These are phyloP conservation scores for Didymella sp. DNA, from an alignment of 2,329 filamentous ascomycete species.

Conservation along the genomic window DNA sequence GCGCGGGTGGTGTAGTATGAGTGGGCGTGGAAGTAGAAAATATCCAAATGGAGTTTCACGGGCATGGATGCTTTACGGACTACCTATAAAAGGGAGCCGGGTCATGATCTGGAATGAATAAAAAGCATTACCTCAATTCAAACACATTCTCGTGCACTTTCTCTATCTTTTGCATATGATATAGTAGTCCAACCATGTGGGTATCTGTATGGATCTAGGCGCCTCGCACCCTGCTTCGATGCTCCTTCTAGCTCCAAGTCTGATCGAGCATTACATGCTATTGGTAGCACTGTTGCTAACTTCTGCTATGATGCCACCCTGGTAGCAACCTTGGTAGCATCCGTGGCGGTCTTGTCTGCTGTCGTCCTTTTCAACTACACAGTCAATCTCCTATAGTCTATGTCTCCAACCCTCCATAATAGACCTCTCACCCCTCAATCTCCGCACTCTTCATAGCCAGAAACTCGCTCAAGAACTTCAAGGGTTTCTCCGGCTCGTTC, in stretches of 20 bases:
- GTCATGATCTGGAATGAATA: conserved; percentile 49
- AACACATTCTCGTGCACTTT: conserved; percentile 27
- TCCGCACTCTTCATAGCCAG: conserved; percentile 56
- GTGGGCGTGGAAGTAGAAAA: conserved; percentile 34
- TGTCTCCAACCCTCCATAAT: too few species aligned
- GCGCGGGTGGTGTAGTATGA: conserved; percentile 45
- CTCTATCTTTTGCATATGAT: conserved; percentile 20
- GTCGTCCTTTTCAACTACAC: too few species aligned
- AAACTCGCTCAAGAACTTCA: conserved; percentile 58
- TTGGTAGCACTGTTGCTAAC: neutral
- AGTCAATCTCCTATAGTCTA: too few species aligned
- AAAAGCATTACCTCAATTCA: conserved; percentile 45
- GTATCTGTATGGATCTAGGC: conserved; percentile 26
- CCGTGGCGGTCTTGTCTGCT: too few species aligned
- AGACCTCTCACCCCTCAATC: conserved; percentile 49
- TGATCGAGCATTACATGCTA: too few species aligned
- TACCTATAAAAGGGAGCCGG: conserved; percentile 36
- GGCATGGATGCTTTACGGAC: conserved; percentile 47
- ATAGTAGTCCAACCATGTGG: conserved; percentile 9
- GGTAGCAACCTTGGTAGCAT: too few species aligned
- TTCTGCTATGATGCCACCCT: too few species aligned
- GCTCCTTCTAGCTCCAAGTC: neutral
- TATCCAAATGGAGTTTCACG: conserved; percentile 47
- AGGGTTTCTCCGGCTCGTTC: conserved; percentile 60
- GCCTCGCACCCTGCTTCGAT: neutral